Evolutionary conservation across 176 grass and related monocot genomes (phyloP).

Genomic region (Aegilops umbellulata): DNA sequence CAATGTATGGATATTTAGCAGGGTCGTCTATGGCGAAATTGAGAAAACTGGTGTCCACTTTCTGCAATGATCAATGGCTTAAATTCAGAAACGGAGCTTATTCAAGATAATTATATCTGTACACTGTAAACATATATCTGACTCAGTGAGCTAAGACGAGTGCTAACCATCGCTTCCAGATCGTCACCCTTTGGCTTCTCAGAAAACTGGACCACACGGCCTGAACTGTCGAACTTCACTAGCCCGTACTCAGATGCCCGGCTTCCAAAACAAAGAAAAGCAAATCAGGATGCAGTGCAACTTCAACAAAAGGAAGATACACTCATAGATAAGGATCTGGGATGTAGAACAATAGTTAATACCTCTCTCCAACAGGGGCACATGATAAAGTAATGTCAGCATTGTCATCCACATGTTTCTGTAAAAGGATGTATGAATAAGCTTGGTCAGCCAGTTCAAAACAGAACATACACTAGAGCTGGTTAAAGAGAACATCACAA

Average conservation of each 20-base stretch:
- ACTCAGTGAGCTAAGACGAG: background rate
- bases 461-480: background rate
- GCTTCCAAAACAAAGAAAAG: conserved; percentile 40
- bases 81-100: background rate
- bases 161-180: conserved; percentile 64
- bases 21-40: conserved; percentile 34
- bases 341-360: conserved; percentile 3
- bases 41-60: conserved; percentile 45
- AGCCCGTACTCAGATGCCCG: conserved; percentile 80
- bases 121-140: background rate
- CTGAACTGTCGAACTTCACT: conserved; percentile 62
- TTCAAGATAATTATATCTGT: background rate
- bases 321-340: background rate
- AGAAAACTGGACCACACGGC: conserved; percentile 54
- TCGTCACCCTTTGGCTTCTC: conserved; percentile 68
- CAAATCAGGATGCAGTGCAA: conserved; percentile 19
- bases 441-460: conserved; percentile 5
- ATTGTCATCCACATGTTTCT: conserved; percentile 73
- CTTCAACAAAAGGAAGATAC: background rate
- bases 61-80: conserved; percentile 35
- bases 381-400: conserved; percentile 71
- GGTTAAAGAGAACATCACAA: background rate
- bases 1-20: conserved; percentile 61
- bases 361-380: conserved; percentile 59
- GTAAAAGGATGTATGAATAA: conserved; percentile 1